Conservation (phyloP, 2,329 filamentous ascomycete species). For the Dissoconium aciculare region DNA sequence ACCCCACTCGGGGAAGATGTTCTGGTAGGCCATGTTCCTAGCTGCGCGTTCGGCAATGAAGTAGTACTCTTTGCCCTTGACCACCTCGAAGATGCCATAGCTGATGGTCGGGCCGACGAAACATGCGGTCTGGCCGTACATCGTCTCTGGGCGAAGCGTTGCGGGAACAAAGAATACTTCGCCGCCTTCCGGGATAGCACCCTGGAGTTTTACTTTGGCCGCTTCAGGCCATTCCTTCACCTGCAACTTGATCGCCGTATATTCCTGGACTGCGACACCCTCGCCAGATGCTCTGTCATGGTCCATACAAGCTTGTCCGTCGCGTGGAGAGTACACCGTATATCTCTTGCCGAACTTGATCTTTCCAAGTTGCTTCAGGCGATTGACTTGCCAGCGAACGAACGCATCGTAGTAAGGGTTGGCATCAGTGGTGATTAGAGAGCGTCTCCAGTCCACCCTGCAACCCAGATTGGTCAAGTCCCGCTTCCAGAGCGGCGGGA, state of each 20-base stretch:
- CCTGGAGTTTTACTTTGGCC: constrained; percentile 55
- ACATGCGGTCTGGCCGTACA: constrained; percentile 96
- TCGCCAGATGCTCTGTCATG: constrained; percentile 72
- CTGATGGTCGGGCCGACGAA: constrained; percentile 82
- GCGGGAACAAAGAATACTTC: constrained; percentile 83
- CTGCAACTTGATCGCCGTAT: constrained; percentile 81
- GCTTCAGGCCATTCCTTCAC: constrained; percentile 77
- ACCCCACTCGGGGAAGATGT: constrained; percentile 64
- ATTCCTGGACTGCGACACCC: constrained; percentile 75
- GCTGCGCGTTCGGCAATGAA: constrained; percentile 70
- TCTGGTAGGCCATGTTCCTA: constrained; percentile 93
- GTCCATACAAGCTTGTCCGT: constrained; percentile 76
- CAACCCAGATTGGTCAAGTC: constrained; percentile 75
- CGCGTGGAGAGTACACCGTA: constrained; percentile 84
- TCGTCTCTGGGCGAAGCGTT: constrained; percentile 87
- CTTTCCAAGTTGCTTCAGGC: constrained; percentile 74
- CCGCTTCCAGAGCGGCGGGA: constrained; percentile 64
- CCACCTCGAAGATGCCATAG: constrained; percentile 74
- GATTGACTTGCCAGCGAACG: constrained; percentile 93
- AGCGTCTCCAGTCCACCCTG: constrained; percentile 82
- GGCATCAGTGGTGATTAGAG: constrained; percentile 86
- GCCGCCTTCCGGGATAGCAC: constrained; percentile 62
- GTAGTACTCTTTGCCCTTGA: constrained; percentile 51
- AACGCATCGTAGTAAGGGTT: constrained; percentile 97
- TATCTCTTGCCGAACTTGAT: constrained; percentile 89